Evolutionary conservation across 345 rosid species (phyloP), one percentile per base, ranked within the genome.

Genomic region (Gossypium australe): DNA sequence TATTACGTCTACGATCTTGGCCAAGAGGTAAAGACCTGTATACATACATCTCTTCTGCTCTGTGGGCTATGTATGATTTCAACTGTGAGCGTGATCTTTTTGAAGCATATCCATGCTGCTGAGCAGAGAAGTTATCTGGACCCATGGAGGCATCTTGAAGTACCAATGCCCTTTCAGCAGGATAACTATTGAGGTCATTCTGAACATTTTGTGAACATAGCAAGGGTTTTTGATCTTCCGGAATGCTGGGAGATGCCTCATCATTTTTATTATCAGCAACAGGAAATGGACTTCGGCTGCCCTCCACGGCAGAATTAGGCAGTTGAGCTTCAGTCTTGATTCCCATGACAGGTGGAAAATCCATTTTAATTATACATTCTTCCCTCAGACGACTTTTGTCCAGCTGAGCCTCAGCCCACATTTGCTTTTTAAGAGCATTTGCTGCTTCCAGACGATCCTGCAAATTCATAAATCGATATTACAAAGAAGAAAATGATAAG

Each of bases 371-470:
- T 25, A 80, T 60, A 56, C 79, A 78, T 47, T 90, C 95, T 80
- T 90, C 98, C 81, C 88, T 93, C 85, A 89, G 77, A 51, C 94
- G 89, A 86, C 89, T 87, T 82, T 85, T 93, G 83, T 93, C 99
- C 79, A 89, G 80, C 70, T 96, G 99, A 58, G 97, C 97, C 86
- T 93, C 99, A 6, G 91, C 89, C 99, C 97, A 96, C 94, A 96
- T 93, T 81, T 96, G 98, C 80, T 90, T 96, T 84, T 96, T 96
- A 78, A 96, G 93, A 84, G 97, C 85, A 86, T 87, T 93, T 79
- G 99, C 95, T 53, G 95, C 97, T 84, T 96, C 99, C 87, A 96
- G 75, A 51, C 99, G 98, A 49, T 96, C 99, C 99, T 96, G 92
- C 62, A 34, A 79, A 77, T 74, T 51, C 58, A 57, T 49, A 22